Base-by-base conservation (phyloP, 164 flowering plant species). In the Stephania japonica region DNA sequence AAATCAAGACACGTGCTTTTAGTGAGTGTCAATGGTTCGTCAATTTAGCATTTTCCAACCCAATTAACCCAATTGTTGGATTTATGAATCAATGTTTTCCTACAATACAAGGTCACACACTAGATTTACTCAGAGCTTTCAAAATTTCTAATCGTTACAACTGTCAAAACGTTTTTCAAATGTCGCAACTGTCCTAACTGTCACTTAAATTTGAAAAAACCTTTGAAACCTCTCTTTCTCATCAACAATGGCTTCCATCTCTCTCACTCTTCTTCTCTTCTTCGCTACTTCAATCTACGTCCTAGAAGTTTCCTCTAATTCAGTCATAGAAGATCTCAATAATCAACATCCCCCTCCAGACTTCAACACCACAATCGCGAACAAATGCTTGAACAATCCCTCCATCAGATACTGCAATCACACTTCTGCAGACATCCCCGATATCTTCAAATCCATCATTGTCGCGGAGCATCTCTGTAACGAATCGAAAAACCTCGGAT, bases 401-500 rank as follows among this genome's bases (percentile, higher is more conserved):
- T 80, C 83, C 32, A 83, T 84, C 32, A 77, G 86, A 59, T 89
- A 86, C 83, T 89, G 93, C 80, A 83, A 75, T 62, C 42, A 76
- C 69, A 67, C 79, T 42, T 78, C 82, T 12, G 50, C 72, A 24
- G 86, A 86, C 71, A 81, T 86, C 49, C 68, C 70, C 4, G 86
- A 87, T 56, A 83, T 89, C 32, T 89, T 86, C 85, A 84, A 82
- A 66, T 87, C 79, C 79, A 82, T 85, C 49, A 81, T 87, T 49
- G 89, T 89, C 10, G 87, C 90, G 2, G 71, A 72, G 72, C 86
- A 87, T 77, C 86, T 89, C 61, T 89, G 90, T 72, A 83, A 83
- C 59, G 84, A 80, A 41, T 89, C 93, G 7, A 80, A 72, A 12
- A 89, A 89, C 77, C 78, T 80, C 2, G 81, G 86, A 26, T 89